Evolutionary conservation across 768 basidiomycete genomes (phyloP).

Genomic region (Tremella mesenterica): DNA sequence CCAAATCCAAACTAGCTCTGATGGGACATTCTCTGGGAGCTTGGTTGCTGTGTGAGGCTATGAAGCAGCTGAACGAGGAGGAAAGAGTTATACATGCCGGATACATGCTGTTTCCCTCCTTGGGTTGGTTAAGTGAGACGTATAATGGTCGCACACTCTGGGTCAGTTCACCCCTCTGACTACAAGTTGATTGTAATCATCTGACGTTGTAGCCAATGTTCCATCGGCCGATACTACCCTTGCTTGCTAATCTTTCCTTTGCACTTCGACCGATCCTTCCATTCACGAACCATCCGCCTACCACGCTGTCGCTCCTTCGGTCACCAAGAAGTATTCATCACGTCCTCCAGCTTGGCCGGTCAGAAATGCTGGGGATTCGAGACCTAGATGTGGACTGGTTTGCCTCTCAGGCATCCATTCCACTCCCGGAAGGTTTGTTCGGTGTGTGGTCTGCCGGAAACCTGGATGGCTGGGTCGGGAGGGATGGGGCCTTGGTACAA

Average conservation of each 20-base stretch:
- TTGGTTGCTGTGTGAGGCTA: conserved; percentile 60
- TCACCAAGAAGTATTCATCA: conserved; percentile 54
- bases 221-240: conserved; percentile 45
- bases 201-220: conserved; percentile 48
- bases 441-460: conserved; percentile 54
- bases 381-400: conserved; percentile 51
- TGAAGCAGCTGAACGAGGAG: conserved; percentile 18
- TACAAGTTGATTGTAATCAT: neutral
- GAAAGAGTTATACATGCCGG: conserved; percentile 43
- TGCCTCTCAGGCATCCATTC: conserved; percentile 22
- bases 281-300: conserved; percentile 44
- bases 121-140: conserved; percentile 56
- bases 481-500: conserved; percentile 50
- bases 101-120: conserved; percentile 64
- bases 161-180: conserved; percentile 45
- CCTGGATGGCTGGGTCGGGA: conserved; percentile 62
- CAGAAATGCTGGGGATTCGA: conserved; percentile 60
- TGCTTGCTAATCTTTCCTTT: conserved; percentile 47
- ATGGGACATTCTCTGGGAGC: conserved; percentile 60
- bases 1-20: conserved; percentile 18
- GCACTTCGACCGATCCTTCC: conserved; percentile 50
- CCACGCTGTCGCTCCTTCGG: conserved; percentile 48
- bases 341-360: conserved; percentile 55
- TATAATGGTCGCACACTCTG: conserved; percentile 58
- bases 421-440: conserved; percentile 45